These are phyloP conservation scores for Heimioporus sp. DNA, from an alignment of 768 basidiomycete genomes.

Conservation along the genomic window DNA sequence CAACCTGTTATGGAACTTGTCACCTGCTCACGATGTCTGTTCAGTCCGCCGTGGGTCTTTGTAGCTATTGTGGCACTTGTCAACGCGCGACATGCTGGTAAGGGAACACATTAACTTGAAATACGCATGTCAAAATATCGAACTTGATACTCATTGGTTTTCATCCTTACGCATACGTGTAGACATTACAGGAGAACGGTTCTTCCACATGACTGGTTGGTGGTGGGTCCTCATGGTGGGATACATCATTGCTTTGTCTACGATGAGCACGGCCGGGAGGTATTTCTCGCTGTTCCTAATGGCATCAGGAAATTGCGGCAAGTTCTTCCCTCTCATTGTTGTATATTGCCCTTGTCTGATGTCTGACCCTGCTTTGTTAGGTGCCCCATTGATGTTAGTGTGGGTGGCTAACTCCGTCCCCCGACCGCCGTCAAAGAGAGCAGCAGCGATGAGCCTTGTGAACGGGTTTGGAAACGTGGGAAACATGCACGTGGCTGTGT, in stretches of 20 bases:
- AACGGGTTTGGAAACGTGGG: slow-evolving; percentile 61
- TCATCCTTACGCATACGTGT: neutral
- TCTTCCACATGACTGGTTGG: slow-evolving; percentile 54
- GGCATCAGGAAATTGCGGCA: slow-evolving; percentile 52
- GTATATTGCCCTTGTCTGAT: neutral
- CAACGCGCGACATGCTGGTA: slow-evolving; percentile 57
- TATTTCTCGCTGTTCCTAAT: slow-evolving; percentile 66
- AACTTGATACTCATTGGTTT: no score
- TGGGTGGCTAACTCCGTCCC: slow-evolving; percentile 65
- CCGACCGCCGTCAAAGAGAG: slow-evolving; percentile 53
- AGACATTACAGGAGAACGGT: slow-evolving; percentile 63
- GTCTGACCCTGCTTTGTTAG: slow-evolving; percentile 11
- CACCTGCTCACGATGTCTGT: neutral
- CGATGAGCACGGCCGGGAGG: slow-evolving; percentile 47
- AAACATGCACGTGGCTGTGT: slow-evolving; percentile 43
- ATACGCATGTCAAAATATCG: no score
- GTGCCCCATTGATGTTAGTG: slow-evolving; percentile 46
- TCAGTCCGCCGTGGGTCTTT: slow-evolving; percentile 62
- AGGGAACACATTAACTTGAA: neutral
- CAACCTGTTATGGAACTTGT: neutral
- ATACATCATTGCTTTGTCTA: slow-evolving; percentile 58
- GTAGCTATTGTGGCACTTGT: slow-evolving; percentile 47
- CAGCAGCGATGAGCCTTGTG: slow-evolving; percentile 60
- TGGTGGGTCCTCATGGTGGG: slow-evolving; percentile 64
- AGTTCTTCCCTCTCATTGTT: neutral